Conservation (phyloP, 352 stramenopile species). For the Phytophthora multivora region DNA sequence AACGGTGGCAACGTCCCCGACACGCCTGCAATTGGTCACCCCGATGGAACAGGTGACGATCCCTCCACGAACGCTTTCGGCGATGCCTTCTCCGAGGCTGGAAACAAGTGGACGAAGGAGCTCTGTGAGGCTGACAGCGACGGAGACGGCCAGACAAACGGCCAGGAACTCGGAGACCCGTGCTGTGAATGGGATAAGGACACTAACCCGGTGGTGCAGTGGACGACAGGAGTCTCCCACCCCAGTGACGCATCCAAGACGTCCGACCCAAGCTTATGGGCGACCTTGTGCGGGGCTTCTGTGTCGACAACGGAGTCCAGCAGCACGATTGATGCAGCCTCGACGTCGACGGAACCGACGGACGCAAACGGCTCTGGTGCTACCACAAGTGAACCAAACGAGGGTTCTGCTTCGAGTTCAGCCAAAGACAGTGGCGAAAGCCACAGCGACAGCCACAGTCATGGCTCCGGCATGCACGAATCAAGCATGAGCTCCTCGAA, state of each 20-base stretch:
- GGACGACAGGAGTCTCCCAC: constrained; percentile 21
- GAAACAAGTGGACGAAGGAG: constrained; percentile 14
- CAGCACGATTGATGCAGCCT: no score
- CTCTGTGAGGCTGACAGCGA: constrained; percentile 42
- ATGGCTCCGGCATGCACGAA: no score
- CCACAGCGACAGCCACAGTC: no score
- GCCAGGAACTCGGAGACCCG: constrained; percentile 78
- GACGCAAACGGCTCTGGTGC: no score
- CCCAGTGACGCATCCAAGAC: constrained; percentile 18
- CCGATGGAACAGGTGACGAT: constrained; percentile 9
- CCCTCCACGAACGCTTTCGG: constrained; percentile 16
- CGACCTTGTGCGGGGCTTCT: background rate
- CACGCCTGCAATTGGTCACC: constrained; percentile 15
- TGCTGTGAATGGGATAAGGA: constrained; percentile 45
- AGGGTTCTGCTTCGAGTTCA: no score
- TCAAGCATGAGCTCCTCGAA: no score
- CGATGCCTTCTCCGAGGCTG: constrained; percentile 12
- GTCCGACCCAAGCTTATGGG: constrained; percentile 22
- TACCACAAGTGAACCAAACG: no score
- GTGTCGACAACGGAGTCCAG: no score
- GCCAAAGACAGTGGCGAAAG: no score
- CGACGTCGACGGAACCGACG: no score
- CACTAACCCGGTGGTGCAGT: constrained; percentile 14
- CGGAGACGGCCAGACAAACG: constrained; percentile 77
- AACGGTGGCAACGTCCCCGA: constrained; percentile 13